Percentiles rank a stretch among this genome's conserved stretches.
These are phyloP conservation scores for Cadophora luteo-olivacea DNA, from an alignment of 2,329 filamentous ascomycete genomes.

Conservation along the genomic window DNA sequence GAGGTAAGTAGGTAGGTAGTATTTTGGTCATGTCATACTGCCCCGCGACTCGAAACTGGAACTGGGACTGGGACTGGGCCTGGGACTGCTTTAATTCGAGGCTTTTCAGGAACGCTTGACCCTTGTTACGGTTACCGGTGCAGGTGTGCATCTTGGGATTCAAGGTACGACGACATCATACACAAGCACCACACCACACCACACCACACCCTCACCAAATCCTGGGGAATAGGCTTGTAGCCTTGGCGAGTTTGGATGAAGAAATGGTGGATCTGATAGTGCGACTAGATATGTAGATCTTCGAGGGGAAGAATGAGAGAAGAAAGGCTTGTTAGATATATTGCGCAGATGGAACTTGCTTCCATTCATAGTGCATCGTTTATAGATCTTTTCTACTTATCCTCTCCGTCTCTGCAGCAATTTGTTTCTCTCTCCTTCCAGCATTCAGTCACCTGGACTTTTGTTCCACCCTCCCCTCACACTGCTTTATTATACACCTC, in stretches of 20 bases:
- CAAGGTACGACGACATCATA: conserved; percentile 14
- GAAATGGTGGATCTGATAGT: neutral
- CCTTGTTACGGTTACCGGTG: neutral
- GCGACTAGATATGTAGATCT: neutral
- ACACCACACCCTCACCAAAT: neutral
- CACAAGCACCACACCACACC: neutral
- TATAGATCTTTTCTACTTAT: neutral
- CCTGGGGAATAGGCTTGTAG: neutral
- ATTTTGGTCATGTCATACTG: neutral
- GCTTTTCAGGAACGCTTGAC: conserved; percentile 6
- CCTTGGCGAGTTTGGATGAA: neutral
- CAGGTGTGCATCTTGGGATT: neutral
- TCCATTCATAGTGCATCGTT: neutral
- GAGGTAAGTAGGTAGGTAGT: neutral
- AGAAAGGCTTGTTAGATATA: neutral
- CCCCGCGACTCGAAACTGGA: neutral
- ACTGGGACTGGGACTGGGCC: no score
- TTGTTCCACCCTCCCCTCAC: neutral
- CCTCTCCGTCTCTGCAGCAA: neutral
- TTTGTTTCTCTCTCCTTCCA: neutral
- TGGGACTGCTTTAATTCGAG: neutral
- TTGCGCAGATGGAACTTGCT: neutral
- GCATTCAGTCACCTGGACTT: neutral
- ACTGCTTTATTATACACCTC: neutral
- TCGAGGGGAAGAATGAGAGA: neutral